phyloP scores from a whole-genome alignment of 495 filamentous ascomycete species.

The Niebla homalea region DNA sequence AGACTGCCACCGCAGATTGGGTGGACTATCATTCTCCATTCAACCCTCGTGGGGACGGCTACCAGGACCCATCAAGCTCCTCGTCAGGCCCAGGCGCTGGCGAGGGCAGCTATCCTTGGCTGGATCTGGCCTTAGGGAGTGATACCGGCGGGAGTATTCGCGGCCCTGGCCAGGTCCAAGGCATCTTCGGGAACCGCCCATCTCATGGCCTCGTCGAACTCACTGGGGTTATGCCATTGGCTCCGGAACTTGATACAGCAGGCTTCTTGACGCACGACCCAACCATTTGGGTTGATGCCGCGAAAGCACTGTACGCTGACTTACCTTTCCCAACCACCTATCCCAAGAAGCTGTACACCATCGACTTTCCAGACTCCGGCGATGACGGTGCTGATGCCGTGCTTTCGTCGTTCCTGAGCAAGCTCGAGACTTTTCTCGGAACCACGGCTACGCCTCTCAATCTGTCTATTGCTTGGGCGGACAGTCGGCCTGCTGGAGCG shows the following conservation, averaged over 20 bases:
- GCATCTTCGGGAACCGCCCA: slow-evolving; percentile 37
- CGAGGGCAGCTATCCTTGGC: slow-evolving; percentile 39
- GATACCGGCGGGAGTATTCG: slow-evolving; percentile 38
- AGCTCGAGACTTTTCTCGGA: slow-evolving; percentile 28
- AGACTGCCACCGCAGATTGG: slow-evolving; percentile 39
- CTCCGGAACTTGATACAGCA: slow-evolving; percentile 33
- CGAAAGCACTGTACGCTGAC: slow-evolving; percentile 28
- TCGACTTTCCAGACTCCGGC: slow-evolving; percentile 22
- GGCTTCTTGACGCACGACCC: slow-evolving; percentile 32
- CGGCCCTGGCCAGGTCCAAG: slow-evolving; percentile 32
- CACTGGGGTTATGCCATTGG: slow-evolving; percentile 31
- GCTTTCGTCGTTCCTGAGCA: slow-evolving; percentile 27
- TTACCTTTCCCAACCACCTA: slow-evolving; percentile 32
- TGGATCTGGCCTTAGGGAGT: slow-evolving; percentile 39
- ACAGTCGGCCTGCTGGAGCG: slow-evolving; percentile 23
- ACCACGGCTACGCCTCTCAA: slow-evolving; percentile 25
- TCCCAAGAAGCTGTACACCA: slow-evolving; percentile 31
- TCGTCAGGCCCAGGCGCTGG: slow-evolving; percentile 36
- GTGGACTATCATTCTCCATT: slow-evolving; percentile 39
- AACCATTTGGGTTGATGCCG: slow-evolving; percentile 30
- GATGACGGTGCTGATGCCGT: slow-evolving; percentile 15
- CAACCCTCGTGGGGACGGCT: slow-evolving; percentile 46
- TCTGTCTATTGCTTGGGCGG: slow-evolving; percentile 26
- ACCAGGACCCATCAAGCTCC: slow-evolving; percentile 33
- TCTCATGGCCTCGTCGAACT: slow-evolving; percentile 34